Conservation (phyloP, 2,329 filamentous ascomycete genomes). For the Fusarium anthophilum region DNA sequence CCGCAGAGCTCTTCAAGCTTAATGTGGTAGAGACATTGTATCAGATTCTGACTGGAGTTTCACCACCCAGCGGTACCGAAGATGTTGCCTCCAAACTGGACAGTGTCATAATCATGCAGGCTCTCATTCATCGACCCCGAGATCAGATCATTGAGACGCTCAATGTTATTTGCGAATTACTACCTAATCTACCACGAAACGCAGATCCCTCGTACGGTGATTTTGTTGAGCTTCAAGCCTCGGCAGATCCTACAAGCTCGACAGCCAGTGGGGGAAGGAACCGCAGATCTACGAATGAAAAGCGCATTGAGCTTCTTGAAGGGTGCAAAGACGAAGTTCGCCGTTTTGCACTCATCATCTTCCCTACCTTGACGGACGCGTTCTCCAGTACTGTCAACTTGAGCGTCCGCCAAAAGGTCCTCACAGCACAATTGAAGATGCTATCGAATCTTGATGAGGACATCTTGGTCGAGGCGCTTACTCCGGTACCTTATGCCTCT, state of each 20-base stretch:
- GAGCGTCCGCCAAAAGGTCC: constrained; percentile 91
- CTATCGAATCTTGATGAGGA: constrained; percentile 89
- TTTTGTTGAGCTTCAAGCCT: constrained; percentile 53
- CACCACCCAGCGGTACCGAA: constrained; percentile 81
- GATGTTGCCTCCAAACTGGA: constrained; percentile 88
- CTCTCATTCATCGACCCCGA: constrained; percentile 91
- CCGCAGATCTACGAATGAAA: constrained; percentile 72
- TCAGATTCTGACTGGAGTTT: constrained; percentile 95
- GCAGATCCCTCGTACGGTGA: constrained; percentile 56
- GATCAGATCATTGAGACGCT: constrained; percentile 98
- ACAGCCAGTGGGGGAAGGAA: constrained; percentile 46
- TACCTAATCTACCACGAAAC: constrained; percentile 76
- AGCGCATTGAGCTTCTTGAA: constrained; percentile 81
- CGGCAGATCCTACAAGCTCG: constrained; percentile 53
- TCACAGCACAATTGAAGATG: constrained; percentile 98
- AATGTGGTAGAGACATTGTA: constrained; percentile 98
- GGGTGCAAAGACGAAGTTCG: constrained; percentile 88
- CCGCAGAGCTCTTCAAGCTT: constrained; percentile 92
- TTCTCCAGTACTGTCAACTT: constrained; percentile 98
- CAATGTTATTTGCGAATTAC: constrained; percentile 94
- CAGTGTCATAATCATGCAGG: constrained; percentile 98
- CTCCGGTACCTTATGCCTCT: constrained; percentile 91
- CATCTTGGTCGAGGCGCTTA: constrained; percentile 86
- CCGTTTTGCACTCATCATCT: constrained; percentile 90
- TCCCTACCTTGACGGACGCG: constrained; percentile 94